Conservation (phyloP, 345 rosid genomes). For the Pseudoturritis turrita region DNA sequence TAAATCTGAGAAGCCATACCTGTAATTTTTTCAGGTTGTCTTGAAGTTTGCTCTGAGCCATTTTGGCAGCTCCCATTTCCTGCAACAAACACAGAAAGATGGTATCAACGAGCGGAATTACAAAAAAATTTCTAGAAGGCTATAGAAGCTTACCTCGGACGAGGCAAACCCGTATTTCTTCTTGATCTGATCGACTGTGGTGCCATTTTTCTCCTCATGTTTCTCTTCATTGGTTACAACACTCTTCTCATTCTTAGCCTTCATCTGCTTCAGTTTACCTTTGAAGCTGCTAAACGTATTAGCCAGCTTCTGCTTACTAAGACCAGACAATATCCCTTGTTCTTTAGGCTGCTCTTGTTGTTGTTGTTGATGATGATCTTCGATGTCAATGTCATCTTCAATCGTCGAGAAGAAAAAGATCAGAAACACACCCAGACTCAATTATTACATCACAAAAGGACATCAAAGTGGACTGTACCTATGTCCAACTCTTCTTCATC, state of each 20-base stretch:
- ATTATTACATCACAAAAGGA: not conserved
- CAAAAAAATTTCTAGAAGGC: not conserved
- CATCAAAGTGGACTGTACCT: slow-evolving; percentile 40
- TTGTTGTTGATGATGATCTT: slow-evolving; percentile 15
- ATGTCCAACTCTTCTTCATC: slow-evolving; percentile 54
- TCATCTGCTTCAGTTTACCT: slow-evolving; percentile 69
- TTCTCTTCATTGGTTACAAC: slow-evolving; percentile 51
- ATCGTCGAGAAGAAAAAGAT: not conserved
- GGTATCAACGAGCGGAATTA: not conserved
- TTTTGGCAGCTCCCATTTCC: slow-evolving; percentile 69
- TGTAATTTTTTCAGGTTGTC: slow-evolving; percentile 69
- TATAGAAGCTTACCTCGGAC: slow-evolving; percentile 48
- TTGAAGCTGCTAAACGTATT: slow-evolving; percentile 62
- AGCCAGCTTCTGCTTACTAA: slow-evolving; percentile 70
- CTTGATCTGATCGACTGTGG: slow-evolving; percentile 75
- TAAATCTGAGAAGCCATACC: slow-evolving; percentile 31
- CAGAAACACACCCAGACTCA: not conserved
- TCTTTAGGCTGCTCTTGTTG: slow-evolving; percentile 57
- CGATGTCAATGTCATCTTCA: slow-evolving; percentile 83
- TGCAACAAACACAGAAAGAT: slow-evolving; percentile 22
- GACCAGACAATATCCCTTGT: slow-evolving; percentile 53
- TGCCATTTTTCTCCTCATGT: slow-evolving; percentile 46
- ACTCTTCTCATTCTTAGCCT: slow-evolving; percentile 59
- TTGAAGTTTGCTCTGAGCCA: slow-evolving; percentile 84
- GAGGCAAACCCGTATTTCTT: slow-evolving; percentile 77